A percentile compares a stretch with the other conserved stretches of the same genome.
phyloP scores from a whole-genome alignment of 345 rosid genomes.

The Raphanus sativus region DNA sequence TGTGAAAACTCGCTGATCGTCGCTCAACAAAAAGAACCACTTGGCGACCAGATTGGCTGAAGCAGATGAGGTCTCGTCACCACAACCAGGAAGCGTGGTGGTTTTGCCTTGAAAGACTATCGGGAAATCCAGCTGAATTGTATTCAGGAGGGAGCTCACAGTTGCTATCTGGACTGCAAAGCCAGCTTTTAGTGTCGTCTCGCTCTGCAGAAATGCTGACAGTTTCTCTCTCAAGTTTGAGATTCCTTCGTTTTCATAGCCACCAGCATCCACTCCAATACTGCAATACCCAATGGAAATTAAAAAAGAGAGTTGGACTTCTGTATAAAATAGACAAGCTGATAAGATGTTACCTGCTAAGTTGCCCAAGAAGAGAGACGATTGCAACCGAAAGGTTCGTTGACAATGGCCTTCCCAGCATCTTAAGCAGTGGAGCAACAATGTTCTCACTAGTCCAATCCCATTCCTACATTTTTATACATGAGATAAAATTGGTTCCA shows the following conservation, averaged over 20 bases:
- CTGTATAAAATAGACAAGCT: neutral
- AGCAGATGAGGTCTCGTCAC: constrained; percentile 29
- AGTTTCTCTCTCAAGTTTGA: constrained; percentile 51
- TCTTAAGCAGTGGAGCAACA: constrained; percentile 50
- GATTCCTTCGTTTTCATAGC: constrained; percentile 57
- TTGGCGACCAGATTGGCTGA: constrained; percentile 44
- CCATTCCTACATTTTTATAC: constrained; percentile 61
- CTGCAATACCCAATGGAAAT: constrained; percentile 37
- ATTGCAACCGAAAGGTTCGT: constrained; percentile 50
- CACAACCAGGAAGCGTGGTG: constrained; percentile 16
- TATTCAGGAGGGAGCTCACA: constrained; percentile 51
- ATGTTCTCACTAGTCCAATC: constrained; percentile 60
- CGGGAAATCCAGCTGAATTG: constrained; percentile 43
- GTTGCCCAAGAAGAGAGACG: constrained; percentile 68
- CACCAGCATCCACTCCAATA: constrained; percentile 63
- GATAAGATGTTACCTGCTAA: constrained; percentile 58
- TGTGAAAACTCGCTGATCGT: constrained; percentile 36
- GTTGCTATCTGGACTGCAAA: constrained; percentile 64
- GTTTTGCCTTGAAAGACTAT: constrained; percentile 29
- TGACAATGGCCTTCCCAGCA: constrained; percentile 46
- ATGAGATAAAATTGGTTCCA: constrained; percentile 3
- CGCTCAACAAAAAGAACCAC: constrained; percentile 61
- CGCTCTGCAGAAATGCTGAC: constrained; percentile 46
- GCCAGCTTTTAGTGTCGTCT: constrained; percentile 38
- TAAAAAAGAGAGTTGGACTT: neutral